Percentiles rank a stretch among this genome's conserved stretches.
phyloP scores from a whole-genome alignment of 2,329 filamentous ascomycete genomes.

The Penicillium sp. region DNA sequence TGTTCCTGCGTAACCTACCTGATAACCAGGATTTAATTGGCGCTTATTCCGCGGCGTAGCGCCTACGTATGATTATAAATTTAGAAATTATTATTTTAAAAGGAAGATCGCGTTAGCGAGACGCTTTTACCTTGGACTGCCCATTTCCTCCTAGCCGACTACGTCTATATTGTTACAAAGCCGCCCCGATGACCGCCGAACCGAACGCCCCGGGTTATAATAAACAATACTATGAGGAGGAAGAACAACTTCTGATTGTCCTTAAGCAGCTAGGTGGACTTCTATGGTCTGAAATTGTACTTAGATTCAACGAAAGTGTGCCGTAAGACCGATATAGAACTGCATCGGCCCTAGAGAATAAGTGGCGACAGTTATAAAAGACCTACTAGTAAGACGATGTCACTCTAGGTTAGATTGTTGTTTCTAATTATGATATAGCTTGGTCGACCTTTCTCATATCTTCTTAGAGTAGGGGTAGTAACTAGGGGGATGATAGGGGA shows the following conservation, averaged over 20 bases:
- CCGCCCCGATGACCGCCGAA: neutral
- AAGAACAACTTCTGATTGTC: conserved; percentile 5
- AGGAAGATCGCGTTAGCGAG: neutral
- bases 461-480: neutral
- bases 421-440: neutral
- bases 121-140: neutral
- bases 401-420: neutral
- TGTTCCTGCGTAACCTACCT: neutral
- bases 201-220: conserved; percentile 4
- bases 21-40: neutral
- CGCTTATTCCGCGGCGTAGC: neutral
- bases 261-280: conserved; percentile 6
- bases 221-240: conserved; percentile 6
- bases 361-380: conserved; percentile 10
- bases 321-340: conserved; percentile 10
- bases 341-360: conserved; percentile 11
- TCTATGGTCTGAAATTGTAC: conserved; percentile 5
- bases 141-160: neutral
- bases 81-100: neutral
- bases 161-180: neutral
- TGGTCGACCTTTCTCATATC: neutral
- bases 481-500: neutral
- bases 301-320: conserved; percentile 9
- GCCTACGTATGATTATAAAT: neutral
- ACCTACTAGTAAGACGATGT: neutral